Conservation (phyloP, 2,329 filamentous ascomycete genomes). For the Fusarium falciforme region DNA sequence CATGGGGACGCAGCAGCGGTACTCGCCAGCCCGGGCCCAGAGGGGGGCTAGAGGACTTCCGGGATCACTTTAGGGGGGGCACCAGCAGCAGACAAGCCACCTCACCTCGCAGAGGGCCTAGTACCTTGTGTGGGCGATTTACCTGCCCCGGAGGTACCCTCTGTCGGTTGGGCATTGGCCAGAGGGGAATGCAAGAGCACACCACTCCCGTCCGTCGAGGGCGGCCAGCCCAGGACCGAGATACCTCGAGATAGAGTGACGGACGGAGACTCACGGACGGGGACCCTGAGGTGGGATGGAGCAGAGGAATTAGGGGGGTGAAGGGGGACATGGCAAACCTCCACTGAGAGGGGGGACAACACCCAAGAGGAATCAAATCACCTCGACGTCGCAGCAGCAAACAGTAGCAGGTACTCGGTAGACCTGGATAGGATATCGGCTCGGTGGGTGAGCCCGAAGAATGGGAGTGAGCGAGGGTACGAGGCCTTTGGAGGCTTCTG, state of each 20-base stretch:
- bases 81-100: conserved; percentile 28
- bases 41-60: conserved; percentile 29
- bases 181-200: conserved; percentile 31
- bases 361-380: conserved; percentile 1
- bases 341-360: conserved; percentile 3
- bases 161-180: conserved; percentile 23
- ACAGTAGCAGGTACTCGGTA: conserved; percentile 20
- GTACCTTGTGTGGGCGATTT: conserved; percentile 32
- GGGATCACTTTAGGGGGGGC: conserved; percentile 24
- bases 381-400: conserved; percentile 18
- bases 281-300: not conserved
- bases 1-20: conserved; percentile 36
- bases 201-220: conserved; percentile 7
- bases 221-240: not conserved
- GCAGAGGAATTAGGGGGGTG: conserved; percentile 17
- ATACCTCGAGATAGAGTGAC: conserved; percentile 12
- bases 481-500: conserved; percentile 22
- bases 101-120: conserved; percentile 25
- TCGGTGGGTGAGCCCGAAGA: conserved; percentile 31
- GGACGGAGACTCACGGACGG: not conserved
- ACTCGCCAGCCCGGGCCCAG: conserved; percentile 28
- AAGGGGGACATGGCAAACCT: not conserved
- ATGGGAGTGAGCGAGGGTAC: conserved; percentile 36
- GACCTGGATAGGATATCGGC: conserved; percentile 33
- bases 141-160: conserved; percentile 27